Percentiles rank a stretch among this genome's conserved stretches.
Conservation (phyloP, 75 land plant species). For the Cupressus sempervirens region DNA sequence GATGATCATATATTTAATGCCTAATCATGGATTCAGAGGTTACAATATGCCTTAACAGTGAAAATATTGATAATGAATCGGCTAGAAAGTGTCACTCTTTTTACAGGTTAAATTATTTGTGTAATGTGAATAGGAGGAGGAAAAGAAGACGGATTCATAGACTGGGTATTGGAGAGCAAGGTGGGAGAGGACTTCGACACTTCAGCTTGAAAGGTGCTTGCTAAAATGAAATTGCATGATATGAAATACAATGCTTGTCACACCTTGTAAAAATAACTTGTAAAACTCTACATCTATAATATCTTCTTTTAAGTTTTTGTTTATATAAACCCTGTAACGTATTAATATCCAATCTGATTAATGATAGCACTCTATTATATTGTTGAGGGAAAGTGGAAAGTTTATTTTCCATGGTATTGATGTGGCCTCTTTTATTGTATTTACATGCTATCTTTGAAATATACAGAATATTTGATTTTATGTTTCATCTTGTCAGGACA, state of each 20-base stretch:
- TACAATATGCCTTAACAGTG: neutral
- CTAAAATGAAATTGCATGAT: neutral
- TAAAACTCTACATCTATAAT: neutral
- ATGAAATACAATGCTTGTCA: neutral
- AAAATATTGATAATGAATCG: constrained; percentile 23
- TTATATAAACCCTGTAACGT: neutral
- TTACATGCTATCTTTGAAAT: neutral
- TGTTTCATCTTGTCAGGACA: neutral
- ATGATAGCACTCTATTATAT: neutral
- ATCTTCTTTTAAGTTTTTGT: neutral
- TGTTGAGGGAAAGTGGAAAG: neutral
- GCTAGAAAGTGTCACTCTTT: constrained; percentile 16
- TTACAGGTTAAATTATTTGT: neutral
- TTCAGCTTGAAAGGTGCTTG: constrained; percentile 86
- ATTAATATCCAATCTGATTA: neutral
- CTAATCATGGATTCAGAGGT: neutral
- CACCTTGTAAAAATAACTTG: too few relatives aligned
- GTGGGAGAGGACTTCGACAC: constrained; percentile 78
- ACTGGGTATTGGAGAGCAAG: constrained; percentile 56
- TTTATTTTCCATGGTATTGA: neutral
- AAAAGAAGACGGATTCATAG: constrained; percentile 84
- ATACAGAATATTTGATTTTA: neutral
- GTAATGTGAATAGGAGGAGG: constrained; percentile 28
- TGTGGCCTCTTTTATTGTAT: neutral
- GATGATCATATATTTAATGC: neutral